phyloP scores from a whole-genome alignment of 768 basidiomycete genomes.

The Suillus occidentalis region DNA sequence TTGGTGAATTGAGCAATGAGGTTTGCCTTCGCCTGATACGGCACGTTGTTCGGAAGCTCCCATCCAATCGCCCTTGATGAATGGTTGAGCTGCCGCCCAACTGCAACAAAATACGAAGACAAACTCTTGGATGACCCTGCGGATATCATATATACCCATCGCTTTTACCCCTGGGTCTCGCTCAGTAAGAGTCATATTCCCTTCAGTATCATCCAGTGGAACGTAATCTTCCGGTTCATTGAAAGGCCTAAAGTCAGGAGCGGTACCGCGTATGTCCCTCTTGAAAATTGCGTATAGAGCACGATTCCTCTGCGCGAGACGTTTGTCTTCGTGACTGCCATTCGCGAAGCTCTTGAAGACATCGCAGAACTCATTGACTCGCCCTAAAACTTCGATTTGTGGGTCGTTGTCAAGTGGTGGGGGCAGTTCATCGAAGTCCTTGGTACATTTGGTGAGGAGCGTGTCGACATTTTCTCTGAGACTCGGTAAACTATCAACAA shows the following conservation, averaged over 20 bases:
- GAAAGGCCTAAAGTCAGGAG: slow-evolving; percentile 37
- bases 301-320: slow-evolving; percentile 34
- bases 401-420: slow-evolving; percentile 34
- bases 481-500: slow-evolving; percentile 27
- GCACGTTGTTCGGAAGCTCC: slow-evolving; percentile 36
- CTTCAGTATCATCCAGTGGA: slow-evolving; percentile 17
- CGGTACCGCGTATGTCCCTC: slow-evolving; percentile 32
- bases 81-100: neutral
- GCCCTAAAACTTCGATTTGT: slow-evolving; percentile 35
- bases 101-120: slow-evolving; percentile 9
- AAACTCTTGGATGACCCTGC: slow-evolving; percentile 33
- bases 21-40: slow-evolving; percentile 31
- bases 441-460: slow-evolving; percentile 26
- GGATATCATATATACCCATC: slow-evolving; percentile 30
- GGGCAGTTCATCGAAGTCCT: slow-evolving; percentile 31
- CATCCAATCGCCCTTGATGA: slow-evolving; percentile 32
- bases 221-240: neutral
- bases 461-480: slow-evolving; percentile 27
- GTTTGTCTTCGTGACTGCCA: slow-evolving; percentile 24
- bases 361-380: slow-evolving; percentile 35
- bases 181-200: slow-evolving; percentile 13
- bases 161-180: slow-evolving; percentile 15
- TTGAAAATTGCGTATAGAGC: slow-evolving; percentile 31
- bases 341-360: slow-evolving; percentile 29
- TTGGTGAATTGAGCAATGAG: slow-evolving; percentile 31